phyloP scores from a whole-genome alignment of 1,139 yeast species.

The Nakaseomyces sp. region DNA sequence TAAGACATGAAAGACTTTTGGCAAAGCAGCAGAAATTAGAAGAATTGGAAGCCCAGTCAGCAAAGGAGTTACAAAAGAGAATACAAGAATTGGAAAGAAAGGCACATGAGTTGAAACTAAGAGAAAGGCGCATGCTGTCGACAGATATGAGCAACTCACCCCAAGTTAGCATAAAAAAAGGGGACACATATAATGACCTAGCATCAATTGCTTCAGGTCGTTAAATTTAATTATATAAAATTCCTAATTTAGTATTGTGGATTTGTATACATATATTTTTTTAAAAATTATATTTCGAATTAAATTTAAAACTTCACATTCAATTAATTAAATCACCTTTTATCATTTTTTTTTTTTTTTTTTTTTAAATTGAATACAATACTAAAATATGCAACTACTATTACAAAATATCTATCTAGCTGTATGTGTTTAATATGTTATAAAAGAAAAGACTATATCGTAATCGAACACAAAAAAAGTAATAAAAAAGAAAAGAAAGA shows the following conservation, averaged over 20 bases:
- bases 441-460: too few species aligned
- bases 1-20: conserved; percentile 64
- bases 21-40: conserved; percentile 72
- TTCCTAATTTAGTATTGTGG: neutral
- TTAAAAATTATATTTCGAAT: neutral
- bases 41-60: conserved; percentile 69
- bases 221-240: neutral
- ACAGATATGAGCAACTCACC: conserved; percentile 7
- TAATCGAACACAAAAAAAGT: too few species aligned
- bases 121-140: conserved; percentile 42
- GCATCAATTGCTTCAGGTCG: conserved; percentile 36
- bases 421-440: too few species aligned
- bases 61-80: conserved; percentile 58
- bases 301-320: neutral
- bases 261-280: neutral
- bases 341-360: too few species aligned
- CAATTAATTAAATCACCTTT: neutral
- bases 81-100: conserved; percentile 70
- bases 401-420: neutral
- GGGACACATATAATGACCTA: conserved; percentile 47
- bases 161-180: conserved; percentile 35
- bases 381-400: neutral
- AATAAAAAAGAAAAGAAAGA: too few species aligned
- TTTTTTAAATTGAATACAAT: neutral
- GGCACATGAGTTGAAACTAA: conserved; percentile 63